A percentile compares a stretch with the other conserved stretches of the same genome.
These are phyloP conservation scores for Solanum pinnatisectum DNA, from an alignment of 257 asterid genomes.

Conservation along the genomic window DNA sequence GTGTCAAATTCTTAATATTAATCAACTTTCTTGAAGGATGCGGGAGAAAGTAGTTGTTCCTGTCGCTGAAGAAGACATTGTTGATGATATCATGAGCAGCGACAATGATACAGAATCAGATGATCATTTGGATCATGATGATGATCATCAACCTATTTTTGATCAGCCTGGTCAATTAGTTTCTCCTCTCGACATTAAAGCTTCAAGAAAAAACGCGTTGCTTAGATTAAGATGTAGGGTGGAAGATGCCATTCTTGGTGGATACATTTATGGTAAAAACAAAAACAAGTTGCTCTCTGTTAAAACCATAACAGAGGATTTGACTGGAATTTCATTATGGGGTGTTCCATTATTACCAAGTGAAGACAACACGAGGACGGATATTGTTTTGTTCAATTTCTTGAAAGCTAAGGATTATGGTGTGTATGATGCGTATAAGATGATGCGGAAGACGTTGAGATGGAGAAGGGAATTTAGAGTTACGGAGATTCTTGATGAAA, in stretches of 20 bases:
- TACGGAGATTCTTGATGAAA: constrained; percentile 17
- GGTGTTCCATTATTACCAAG: constrained; percentile 65
- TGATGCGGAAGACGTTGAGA: constrained; percentile 42
- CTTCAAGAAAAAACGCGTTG: constrained; percentile 25
- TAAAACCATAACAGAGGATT: background rate
- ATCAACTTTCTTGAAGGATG: background rate
- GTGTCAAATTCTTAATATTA: background rate
- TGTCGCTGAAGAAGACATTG: background rate
- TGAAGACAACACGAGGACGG: constrained; percentile 34
- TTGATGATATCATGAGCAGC: background rate
- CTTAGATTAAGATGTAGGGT: constrained; percentile 42
- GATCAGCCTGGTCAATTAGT: background rate
- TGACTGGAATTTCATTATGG: constrained; percentile 41
- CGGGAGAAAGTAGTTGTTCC: background rate
- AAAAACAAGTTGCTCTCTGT: background rate
- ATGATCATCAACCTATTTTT: background rate
- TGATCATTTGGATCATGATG: background rate
- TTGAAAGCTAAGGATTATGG: constrained; percentile 46
- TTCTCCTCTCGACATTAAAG: background rate
- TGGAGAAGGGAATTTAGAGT: constrained; percentile 52
- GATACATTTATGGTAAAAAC: constrained; percentile 23
- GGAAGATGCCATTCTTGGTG: constrained; percentile 52
- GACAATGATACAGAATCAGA: background rate
- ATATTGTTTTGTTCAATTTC: constrained; percentile 50
- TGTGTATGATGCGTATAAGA: constrained; percentile 44